phyloP scores from a whole-genome alignment of 2,329 filamentous ascomycete species.

The Diaporthe helianthi region DNA sequence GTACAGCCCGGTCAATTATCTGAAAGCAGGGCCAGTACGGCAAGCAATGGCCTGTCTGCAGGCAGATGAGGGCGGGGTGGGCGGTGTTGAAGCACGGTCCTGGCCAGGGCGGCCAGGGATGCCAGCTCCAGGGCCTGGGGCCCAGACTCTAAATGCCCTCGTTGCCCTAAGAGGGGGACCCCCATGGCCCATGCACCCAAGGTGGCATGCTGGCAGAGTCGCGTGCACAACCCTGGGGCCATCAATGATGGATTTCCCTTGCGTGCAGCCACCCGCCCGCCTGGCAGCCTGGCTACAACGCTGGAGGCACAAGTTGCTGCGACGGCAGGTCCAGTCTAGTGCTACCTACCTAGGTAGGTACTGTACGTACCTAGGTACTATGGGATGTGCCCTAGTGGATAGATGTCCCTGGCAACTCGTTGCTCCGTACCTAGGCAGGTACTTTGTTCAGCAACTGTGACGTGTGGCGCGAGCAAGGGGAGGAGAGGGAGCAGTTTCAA shows the following conservation, averaged over 20 bases:
- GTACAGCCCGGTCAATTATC: not conserved
- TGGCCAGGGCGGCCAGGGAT: not conserved
- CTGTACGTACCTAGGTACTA: no score
- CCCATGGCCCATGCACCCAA: conserved; percentile 2
- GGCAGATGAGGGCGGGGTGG: conserved; percentile 25
- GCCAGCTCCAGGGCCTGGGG: conserved; percentile 7
- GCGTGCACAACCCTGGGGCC: not conserved
- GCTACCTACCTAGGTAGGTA: no score
- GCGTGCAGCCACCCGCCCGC: not conserved
- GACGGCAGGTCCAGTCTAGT: conserved; percentile 1
- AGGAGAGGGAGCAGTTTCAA: conserved; percentile 3
- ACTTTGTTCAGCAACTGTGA: conserved; percentile 22
- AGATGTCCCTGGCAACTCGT: conserved; percentile 1
- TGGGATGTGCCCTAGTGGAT: not conserved
- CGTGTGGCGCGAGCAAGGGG: conserved; percentile 23
- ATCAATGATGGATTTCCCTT: not conserved
- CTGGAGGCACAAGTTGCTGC: not conserved
- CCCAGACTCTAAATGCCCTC: conserved; percentile 15
- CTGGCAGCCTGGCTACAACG: conserved; percentile 1
- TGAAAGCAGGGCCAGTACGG: conserved; percentile 11
- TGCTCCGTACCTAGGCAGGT: no score
- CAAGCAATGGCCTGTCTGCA: conserved; percentile 23
- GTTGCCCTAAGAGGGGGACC: not conserved
- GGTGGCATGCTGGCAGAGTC: not conserved
- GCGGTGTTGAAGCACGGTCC: conserved; percentile 9